These are phyloP conservation scores for Cercospora zeae-maydis DNA, from an alignment of 2,329 filamentous ascomycete genomes.

Conservation along the genomic window DNA sequence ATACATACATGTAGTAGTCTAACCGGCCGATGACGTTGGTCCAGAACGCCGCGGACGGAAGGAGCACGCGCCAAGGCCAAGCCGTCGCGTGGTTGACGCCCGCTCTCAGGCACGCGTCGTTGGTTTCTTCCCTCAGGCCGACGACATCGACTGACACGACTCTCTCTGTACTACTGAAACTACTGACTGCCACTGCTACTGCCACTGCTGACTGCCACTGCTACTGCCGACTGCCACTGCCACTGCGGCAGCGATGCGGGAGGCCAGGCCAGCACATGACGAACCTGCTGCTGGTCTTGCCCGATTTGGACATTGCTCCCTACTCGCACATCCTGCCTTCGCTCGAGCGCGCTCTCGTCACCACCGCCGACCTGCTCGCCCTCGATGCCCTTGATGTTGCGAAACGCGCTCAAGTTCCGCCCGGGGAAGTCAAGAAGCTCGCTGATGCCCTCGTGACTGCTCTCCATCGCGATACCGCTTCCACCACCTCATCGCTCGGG, in stretches of 20 bases:
- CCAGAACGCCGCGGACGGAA: background rate
- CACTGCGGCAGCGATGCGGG: slow-evolving; percentile 28
- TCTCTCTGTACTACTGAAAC: no score
- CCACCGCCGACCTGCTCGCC: slow-evolving; percentile 78
- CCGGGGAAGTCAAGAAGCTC: slow-evolving; percentile 74
- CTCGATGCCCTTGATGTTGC: slow-evolving; percentile 79
- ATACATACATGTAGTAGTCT: no score
- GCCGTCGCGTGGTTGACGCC: background rate
- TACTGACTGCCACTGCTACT: no score
- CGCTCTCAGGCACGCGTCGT: background rate
- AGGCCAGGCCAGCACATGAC: slow-evolving; percentile 57
- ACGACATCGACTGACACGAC: no score
- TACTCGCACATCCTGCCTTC: slow-evolving; percentile 73
- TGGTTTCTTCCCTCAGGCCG: no score
- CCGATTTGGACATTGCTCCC: slow-evolving; percentile 67
- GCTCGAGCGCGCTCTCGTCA: slow-evolving; percentile 73
- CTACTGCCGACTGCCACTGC: no score
- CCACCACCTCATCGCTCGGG: background rate
- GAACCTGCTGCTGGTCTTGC: slow-evolving; percentile 79
- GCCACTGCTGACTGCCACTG: no score
- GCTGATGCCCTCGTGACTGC: slow-evolving; percentile 65
- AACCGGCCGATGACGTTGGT: background rate
- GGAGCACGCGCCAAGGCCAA: background rate
- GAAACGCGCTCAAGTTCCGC: slow-evolving; percentile 76
- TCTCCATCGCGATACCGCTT: slow-evolving; percentile 48